Conservation (phyloP, 1,139 yeast genomes). For the Protomyces arabidopsidicola region DNA sequence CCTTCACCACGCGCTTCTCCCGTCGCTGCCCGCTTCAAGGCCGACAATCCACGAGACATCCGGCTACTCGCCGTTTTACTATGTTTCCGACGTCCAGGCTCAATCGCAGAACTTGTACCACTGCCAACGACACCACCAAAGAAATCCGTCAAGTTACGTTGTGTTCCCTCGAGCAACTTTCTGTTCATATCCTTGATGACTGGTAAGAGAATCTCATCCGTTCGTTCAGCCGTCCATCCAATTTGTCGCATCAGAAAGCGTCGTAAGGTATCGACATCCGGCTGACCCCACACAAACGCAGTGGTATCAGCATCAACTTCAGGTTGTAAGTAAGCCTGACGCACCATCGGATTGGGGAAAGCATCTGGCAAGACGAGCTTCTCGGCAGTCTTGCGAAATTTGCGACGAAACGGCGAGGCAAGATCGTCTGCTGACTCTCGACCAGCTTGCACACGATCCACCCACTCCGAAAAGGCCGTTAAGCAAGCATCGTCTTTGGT, state of each 20-base stretch:
- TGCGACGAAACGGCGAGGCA: slow-evolving; percentile 39
- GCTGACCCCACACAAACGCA: slow-evolving; percentile 82
- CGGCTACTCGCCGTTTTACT: not conserved
- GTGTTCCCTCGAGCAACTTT: slow-evolving; percentile 46
- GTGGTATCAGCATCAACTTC: slow-evolving; percentile 78
- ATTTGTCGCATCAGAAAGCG: slow-evolving; percentile 62
- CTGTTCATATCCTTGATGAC: slow-evolving; percentile 69
- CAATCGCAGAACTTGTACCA: slow-evolving; percentile 7
- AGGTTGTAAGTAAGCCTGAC: slow-evolving; percentile 70
- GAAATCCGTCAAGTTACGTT: slow-evolving; percentile 55
- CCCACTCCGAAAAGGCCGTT: slow-evolving; percentile 5
- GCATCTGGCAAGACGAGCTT: slow-evolving; percentile 58
- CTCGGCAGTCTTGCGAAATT: slow-evolving; percentile 56
- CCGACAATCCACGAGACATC: not conserved
- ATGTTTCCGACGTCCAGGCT: not conserved
- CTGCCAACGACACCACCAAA: slow-evolving; percentile 37
- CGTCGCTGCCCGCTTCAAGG: not conserved
- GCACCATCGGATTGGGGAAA: slow-evolving; percentile 68
- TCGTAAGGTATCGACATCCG: slow-evolving; percentile 75
- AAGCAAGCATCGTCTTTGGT: slow-evolving; percentile 36
- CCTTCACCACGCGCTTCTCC: not conserved
- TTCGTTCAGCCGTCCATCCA: slow-evolving; percentile 75
- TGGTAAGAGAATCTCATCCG: slow-evolving; percentile 86
- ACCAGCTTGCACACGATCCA: slow-evolving; percentile 26
- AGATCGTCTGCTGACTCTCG: slow-evolving; percentile 26